Base-by-base conservation (phyloP, 2,329 filamentous ascomycete species). In the Colletotrichum destructivum region DNA sequence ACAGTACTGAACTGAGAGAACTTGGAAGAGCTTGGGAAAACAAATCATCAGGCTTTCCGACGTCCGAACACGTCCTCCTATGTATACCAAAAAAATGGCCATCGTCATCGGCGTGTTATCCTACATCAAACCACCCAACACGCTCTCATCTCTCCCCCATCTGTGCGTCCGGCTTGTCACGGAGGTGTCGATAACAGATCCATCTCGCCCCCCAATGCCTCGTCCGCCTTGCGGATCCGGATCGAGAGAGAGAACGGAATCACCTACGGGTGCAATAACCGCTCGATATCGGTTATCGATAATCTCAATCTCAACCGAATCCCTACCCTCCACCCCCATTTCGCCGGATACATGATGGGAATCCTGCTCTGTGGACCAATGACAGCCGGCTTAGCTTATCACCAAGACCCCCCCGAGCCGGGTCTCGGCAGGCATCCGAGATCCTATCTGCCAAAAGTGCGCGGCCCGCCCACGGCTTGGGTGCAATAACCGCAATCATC, bases 401-500 rank as follows among this genome's bases (percentile, higher is more conserved):
- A 59, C 52, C 68, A 44, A 55, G 44, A 21, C 51, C 51, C 46
- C 26, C 26, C 16, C 31, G 13, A 23, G 42, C 44, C 56, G 55
- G 49, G 68, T 67, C 49, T 52, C 64, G 69, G 64, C 44, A 63
- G 13, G 2, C n/a, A 71, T 69, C 69, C 69, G 69, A 69, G 49
- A 40, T 63, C 57, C 59, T 71, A 71, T 71, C 69, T 60, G 38
- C 40, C 8, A 31, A n/a, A 23, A 54, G 64, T 62, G 64, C 60
- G 69, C 69, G 64, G 64, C 40, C 64, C 69, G 69, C 64, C 18
- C 49, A 56, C 31, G 44, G 23, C n/a, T 4, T 44, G 54, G 7
- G 56, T 68, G 51, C 49, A 66, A 62, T 62, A 62, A 18, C 64
- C 69, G 69, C 64, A 68, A 52, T 62, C 63, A 23, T 15, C n/a